Evolutionary conservation across 176 grass and related monocot species (phyloP).

Genomic region (Oryza longistaminata): DNA sequence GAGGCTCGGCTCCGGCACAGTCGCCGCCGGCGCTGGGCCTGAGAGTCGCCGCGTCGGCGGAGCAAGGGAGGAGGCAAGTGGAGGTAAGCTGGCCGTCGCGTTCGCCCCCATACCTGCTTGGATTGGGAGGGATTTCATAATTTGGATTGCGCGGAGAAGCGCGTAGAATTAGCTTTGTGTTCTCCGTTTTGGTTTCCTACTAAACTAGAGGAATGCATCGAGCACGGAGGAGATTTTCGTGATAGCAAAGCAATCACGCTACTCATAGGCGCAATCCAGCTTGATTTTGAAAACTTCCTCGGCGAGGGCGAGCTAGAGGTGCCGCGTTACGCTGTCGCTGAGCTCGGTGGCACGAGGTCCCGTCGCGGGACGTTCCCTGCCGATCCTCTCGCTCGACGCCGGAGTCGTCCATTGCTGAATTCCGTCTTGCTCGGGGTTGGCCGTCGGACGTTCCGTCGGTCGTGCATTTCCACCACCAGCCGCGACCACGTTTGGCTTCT

Average conservation of each 20-base stretch:
- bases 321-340: neutral
- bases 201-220: neutral
- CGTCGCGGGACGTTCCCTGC: neutral
- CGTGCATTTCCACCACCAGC: neutral
- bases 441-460: neutral
- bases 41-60: slow-evolving; percentile 53
- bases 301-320: neutral
- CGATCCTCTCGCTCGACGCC: neutral
- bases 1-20: slow-evolving; percentile 24
- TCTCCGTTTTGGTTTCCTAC: neutral
- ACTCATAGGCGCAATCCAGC: neutral
- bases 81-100: slow-evolving; percentile 54
- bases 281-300: neutral
- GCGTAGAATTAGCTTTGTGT: neutral
- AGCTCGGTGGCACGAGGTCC: neutral
- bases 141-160: neutral
- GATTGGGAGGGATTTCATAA: neutral
- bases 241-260: neutral
- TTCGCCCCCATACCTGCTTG: neutral
- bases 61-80: slow-evolving; percentile 59
- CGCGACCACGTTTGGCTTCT: neutral
- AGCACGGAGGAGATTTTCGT: neutral
- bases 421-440: neutral
- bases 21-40: slow-evolving; percentile 18
- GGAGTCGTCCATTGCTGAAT: neutral